phyloP scores from a whole-genome alignment of 768 basidiomycete genomes.

The Tephrocybe rancida region DNA sequence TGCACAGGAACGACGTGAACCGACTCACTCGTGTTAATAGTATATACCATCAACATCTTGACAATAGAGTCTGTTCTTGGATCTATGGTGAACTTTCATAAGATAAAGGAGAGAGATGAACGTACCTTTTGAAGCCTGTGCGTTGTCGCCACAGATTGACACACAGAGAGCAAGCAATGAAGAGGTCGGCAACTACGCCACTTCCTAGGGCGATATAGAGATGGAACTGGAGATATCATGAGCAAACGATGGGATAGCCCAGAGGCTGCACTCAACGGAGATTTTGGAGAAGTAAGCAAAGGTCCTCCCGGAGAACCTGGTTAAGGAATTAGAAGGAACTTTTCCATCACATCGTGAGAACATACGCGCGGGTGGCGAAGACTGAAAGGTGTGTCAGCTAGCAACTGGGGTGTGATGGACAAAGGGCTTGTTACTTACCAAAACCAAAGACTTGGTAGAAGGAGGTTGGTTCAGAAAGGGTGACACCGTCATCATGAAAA shows the following conservation, averaged over 20 bases:
- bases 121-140: constrained; percentile 30
- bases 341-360: too few species aligned
- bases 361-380: constrained; percentile 31
- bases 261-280: constrained; percentile 21
- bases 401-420: background rate
- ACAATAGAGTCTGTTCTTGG: constrained; percentile 47
- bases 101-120: too few species aligned
- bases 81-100: background rate
- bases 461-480: too few species aligned
- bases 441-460: constrained; percentile 16
- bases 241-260: background rate
- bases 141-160: constrained; percentile 29
- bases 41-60: constrained; percentile 46
- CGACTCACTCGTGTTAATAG: constrained; percentile 53
- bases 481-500: too few species aligned
- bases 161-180: constrained; percentile 39
- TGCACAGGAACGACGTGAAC: background rate
- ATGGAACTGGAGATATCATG: constrained; percentile 22
- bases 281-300: constrained; percentile 28
- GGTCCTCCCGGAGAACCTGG: constrained; percentile 25
- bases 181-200: constrained; percentile 42
- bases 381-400: constrained; percentile 20
- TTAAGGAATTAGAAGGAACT: background rate
- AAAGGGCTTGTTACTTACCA: constrained; percentile 9
- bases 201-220: constrained; percentile 32